These are phyloP conservation scores for Chlamydomonas sp. DNA, from an alignment of 139 green algal species.

Conservation along the genomic window DNA sequence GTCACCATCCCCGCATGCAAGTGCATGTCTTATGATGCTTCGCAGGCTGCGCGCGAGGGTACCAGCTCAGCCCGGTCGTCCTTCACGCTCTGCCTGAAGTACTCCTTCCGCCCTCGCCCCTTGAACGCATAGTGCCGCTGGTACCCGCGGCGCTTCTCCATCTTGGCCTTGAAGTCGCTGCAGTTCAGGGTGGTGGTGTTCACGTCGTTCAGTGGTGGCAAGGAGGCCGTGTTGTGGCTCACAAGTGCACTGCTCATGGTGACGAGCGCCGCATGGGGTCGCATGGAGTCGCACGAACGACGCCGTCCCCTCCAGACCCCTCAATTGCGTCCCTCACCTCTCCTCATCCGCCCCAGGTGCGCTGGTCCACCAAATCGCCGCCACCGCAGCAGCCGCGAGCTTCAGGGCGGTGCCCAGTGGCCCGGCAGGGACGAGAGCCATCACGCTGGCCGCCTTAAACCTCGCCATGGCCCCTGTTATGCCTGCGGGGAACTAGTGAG, in stretches of 20 bases:
- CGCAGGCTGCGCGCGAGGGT: conserved; percentile 17
- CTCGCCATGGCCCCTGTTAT: too few species aligned
- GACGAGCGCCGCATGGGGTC: neutral
- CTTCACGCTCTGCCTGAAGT: conserved; percentile 31
- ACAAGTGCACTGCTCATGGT: neutral
- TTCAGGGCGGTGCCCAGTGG: conserved; percentile 25
- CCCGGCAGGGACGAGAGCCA: neutral
- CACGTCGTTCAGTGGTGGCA: neutral
- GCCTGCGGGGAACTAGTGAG: neutral
- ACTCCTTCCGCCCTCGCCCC: conserved; percentile 44
- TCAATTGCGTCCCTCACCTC: conserved; percentile 24
- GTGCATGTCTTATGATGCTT: conserved; percentile 12
- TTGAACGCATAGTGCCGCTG: conserved; percentile 51
- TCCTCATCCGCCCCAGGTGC: conserved; percentile 41
- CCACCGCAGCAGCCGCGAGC: conserved; percentile 17
- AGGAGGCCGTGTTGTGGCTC: neutral
- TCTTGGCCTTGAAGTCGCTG: conserved; percentile 46
- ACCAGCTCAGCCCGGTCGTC: conserved; percentile 32
- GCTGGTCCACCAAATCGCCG: conserved; percentile 42
- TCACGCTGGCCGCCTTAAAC: too few species aligned
- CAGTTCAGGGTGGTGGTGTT: neutral
- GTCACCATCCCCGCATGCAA: neutral
- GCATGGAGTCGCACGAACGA: neutral
- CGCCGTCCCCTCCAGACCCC: neutral
- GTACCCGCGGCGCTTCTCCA: conserved; percentile 38